These are phyloP conservation scores for Hyaloperonospora arabidopsidis DNA, from an alignment of 352 stramenopile species.

Conservation along the genomic window DNA sequence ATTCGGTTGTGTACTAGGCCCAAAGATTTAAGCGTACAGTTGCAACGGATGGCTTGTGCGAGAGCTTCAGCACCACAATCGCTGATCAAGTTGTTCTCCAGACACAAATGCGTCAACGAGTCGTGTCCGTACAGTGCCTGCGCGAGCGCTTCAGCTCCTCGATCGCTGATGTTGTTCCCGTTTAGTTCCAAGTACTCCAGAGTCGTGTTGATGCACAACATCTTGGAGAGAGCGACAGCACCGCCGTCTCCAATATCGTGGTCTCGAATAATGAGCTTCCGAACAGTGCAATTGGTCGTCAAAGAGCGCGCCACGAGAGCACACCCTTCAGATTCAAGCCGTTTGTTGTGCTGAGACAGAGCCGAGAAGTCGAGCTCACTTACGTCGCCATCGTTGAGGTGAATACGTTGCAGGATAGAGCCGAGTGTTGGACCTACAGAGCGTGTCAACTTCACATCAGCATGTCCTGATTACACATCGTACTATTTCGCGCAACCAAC, in stretches of 20 bases:
- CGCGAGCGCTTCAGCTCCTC: conserved; percentile 45
- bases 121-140: conserved; percentile 68
- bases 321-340: conserved; percentile 41
- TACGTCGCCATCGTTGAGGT: conserved; percentile 54
- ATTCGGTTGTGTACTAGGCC: conserved; percentile 59
- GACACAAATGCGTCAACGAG: conserved; percentile 44
- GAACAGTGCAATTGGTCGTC: conserved; percentile 51
- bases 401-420: conserved; percentile 43
- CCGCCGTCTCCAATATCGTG: conserved; percentile 62
- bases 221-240: conserved; percentile 53
- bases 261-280: conserved; percentile 55
- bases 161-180: conserved; percentile 62
- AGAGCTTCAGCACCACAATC: background rate
- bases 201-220: conserved; percentile 63
- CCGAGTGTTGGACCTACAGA: conserved; percentile 44
- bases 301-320: conserved; percentile 58
- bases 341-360: conserved; percentile 47
- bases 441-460: background rate
- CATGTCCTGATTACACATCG: background rate
- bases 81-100: conserved; percentile 21
- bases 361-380: conserved; percentile 66
- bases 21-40: conserved; percentile 52
- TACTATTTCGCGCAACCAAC: conserved; percentile 6
- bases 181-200: conserved; percentile 62
- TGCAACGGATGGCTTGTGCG: conserved; percentile 19